Percentiles rank a stretch among this genome's conserved stretches.
phyloP scores from a whole-genome alignment of 2,329 filamentous ascomycete species.

The Herpotrichia juniperi region DNA sequence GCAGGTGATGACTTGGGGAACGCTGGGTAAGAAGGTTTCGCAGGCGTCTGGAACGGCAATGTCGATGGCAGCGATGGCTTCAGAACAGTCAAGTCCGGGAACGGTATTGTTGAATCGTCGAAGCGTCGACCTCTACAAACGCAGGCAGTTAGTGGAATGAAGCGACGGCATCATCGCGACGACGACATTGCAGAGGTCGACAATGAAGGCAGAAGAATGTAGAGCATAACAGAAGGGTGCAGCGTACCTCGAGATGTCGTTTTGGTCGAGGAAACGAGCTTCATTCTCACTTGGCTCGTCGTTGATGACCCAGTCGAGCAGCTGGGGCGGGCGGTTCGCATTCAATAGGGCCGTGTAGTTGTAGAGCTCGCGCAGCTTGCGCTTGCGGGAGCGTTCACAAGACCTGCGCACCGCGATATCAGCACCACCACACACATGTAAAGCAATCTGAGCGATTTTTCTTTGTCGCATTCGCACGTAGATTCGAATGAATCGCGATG shows the following conservation, averaged over 20 bases:
- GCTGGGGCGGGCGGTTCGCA: slow-evolving; percentile 63
- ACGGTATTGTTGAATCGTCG: slow-evolving; percentile 60
- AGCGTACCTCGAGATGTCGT: slow-evolving; percentile 63
- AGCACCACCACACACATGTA: slow-evolving; percentile 46
- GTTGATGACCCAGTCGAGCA: slow-evolving; percentile 59
- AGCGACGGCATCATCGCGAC: slow-evolving; percentile 21
- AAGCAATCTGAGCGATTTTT: slow-evolving; percentile 48
- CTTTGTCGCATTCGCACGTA: slow-evolving; percentile 42
- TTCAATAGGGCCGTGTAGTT: slow-evolving; percentile 70
- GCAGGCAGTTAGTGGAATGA: slow-evolving; percentile 35
- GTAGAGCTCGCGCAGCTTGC: slow-evolving; percentile 88
- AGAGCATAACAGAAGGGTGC: slow-evolving; percentile 5
- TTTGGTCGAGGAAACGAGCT: slow-evolving; percentile 61
- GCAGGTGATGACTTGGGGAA: slow-evolving; percentile 30
- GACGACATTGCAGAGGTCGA: background rate
- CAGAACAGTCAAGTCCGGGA: slow-evolving; percentile 32
- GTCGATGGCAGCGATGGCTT: slow-evolving; percentile 31
- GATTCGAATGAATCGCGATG: slow-evolving; percentile 32
- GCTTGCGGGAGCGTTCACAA: slow-evolving; percentile 80
- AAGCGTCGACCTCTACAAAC: slow-evolving; percentile 60
- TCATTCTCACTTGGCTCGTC: slow-evolving; percentile 59
- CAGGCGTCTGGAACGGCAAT: slow-evolving; percentile 27
- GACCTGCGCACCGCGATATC: slow-evolving; percentile 42
- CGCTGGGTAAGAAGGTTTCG: slow-evolving; percentile 17
- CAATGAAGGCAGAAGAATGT: background rate